Evolutionary conservation across 176 grass and related monocot genomes (phyloP), one percentile per base, ranked within the genome.

Genomic region (Ampelocalamus luodianensis): DNA sequence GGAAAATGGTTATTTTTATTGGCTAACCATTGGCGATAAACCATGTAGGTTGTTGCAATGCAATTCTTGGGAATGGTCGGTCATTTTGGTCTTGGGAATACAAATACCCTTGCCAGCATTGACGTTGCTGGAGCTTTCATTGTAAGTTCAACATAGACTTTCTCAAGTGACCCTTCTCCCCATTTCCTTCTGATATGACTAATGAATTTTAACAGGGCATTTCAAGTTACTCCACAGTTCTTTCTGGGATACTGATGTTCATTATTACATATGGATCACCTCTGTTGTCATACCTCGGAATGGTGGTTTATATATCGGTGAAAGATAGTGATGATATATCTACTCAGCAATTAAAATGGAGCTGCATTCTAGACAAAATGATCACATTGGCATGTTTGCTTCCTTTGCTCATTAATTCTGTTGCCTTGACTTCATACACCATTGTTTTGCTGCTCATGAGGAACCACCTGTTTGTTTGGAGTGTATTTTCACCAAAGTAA

Each of bases 401-500:
- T 84, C 90, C 93, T 44, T 66, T 98, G 85, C 80, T 91, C 26
- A 77, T 94, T 43, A 98, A 98, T 77, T 98, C 86, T 50, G 11
- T 98, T 65, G 83, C 88, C 15, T 79, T 98, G 78, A 93, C 88
- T 79, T 87, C 89, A 36, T 95, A 93, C 87, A 98, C 96, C 20
- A 90, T 92, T 23, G 89, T 95, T 68, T 85, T 98, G 78, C 73
- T 93, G 67, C 83, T 95, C 78, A 95, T 95, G 93, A 98, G 96
- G 81, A 92, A 92, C 74, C 96, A 98, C 89, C 72, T 98, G 80
- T 98, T 98, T 83, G 91, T 95, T 76, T 94, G 96, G 96, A 98
- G 96, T 45, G 91, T 98, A 13, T 98, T 98, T 89, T 98, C 96
- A 60, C 96, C 91, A 67, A 98, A 98, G 93, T 98, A 90, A 90